Percentiles rank a stretch among this genome's conserved stretches.
phyloP scores from a whole-genome alignment of 495 filamentous ascomycete species.

The Hypoxylon lienhwacheense region DNA sequence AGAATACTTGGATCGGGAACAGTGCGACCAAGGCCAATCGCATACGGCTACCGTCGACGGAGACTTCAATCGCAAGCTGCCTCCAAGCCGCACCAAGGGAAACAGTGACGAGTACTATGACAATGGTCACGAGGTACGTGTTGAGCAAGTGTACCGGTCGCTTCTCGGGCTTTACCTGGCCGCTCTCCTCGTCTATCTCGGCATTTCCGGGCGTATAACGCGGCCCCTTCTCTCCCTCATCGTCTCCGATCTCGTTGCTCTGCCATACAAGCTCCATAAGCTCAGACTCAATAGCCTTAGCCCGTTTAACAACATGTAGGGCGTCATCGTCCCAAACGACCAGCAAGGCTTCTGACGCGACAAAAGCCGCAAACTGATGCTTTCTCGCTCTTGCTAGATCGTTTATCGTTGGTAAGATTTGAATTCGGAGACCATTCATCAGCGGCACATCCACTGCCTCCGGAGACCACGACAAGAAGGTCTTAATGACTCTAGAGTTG shows the following conservation, averaged over 20 bases:
- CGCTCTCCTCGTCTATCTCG: slow-evolving; percentile 73
- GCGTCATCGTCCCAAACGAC: slow-evolving; percentile 81
- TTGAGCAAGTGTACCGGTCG: slow-evolving; percentile 68
- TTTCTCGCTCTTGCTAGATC: slow-evolving; percentile 68
- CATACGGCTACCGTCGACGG: slow-evolving; percentile 61
- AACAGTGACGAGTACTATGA: slow-evolving; percentile 61
- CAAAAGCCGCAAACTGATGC: slow-evolving; percentile 75
- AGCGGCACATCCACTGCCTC: slow-evolving; percentile 73
- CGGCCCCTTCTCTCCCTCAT: slow-evolving; percentile 52
- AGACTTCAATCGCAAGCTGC: slow-evolving; percentile 66
- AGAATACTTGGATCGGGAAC: slow-evolving; percentile 74
- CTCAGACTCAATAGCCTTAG: slow-evolving; percentile 69
- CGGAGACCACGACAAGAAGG: slow-evolving; percentile 69
- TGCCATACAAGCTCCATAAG: slow-evolving; percentile 76
- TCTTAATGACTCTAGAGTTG: slow-evolving; percentile 74
- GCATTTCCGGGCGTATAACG: slow-evolving; percentile 44
- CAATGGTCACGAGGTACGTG: slow-evolving; percentile 64
- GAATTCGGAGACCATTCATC: slow-evolving; percentile 71
- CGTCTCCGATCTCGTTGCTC: slow-evolving; percentile 51
- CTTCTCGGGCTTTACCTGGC: slow-evolving; percentile 62
- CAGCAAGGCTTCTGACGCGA: slow-evolving; percentile 65
- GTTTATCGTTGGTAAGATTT: slow-evolving; percentile 69
- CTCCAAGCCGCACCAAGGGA: slow-evolving; percentile 69
- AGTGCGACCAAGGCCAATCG: slow-evolving; percentile 65
- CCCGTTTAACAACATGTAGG: slow-evolving; percentile 64